Conservation (phyloP, 495 filamentous ascomycete species). For the Annulohypoxylon moriforme region DNA sequence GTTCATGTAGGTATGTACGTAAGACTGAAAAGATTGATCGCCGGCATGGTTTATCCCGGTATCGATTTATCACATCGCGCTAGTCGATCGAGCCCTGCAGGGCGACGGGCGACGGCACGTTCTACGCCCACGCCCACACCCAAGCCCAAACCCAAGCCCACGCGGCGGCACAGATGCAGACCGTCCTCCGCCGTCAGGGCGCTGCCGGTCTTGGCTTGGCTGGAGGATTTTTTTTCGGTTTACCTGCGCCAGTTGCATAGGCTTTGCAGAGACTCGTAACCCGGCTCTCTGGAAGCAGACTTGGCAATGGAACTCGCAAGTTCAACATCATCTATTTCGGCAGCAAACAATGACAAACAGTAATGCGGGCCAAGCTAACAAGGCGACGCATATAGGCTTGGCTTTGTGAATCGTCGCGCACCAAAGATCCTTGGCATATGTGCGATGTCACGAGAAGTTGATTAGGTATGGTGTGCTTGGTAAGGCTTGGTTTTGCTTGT, state of each 20-base stretch:
- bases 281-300: constrained; percentile 46
- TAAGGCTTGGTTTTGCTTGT: background rate
- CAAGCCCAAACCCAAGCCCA: background rate
- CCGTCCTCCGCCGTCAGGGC: constrained; percentile 21
- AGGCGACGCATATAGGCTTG: constrained; percentile 27
- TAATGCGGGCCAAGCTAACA: constrained; percentile 42
- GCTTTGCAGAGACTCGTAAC: constrained; percentile 42
- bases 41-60: constrained; percentile 39
- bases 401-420: constrained; percentile 32
- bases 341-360: constrained; percentile 37
- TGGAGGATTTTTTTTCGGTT: constrained; percentile 9
- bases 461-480: constrained; percentile 41
- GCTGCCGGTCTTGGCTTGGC: constrained; percentile 42
- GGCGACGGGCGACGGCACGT: constrained; percentile 29
- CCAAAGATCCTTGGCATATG: constrained; percentile 41
- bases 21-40: constrained; percentile 40
- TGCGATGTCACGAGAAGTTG: constrained; percentile 44
- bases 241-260: constrained; percentile 37
- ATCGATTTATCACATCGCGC: constrained; percentile 36
- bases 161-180: constrained; percentile 30
- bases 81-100: constrained; percentile 35
- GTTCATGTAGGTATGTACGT: constrained; percentile 30
- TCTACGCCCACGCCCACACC: constrained; percentile 4
- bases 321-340: constrained; percentile 32
- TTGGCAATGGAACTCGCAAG: constrained; percentile 45